Percentiles rank a stretch among this genome's conserved stretches.
Evolutionary conservation across 2,329 filamentous ascomycete genomes (phyloP).

Genomic region (Penicillium brevicompactum): DNA sequence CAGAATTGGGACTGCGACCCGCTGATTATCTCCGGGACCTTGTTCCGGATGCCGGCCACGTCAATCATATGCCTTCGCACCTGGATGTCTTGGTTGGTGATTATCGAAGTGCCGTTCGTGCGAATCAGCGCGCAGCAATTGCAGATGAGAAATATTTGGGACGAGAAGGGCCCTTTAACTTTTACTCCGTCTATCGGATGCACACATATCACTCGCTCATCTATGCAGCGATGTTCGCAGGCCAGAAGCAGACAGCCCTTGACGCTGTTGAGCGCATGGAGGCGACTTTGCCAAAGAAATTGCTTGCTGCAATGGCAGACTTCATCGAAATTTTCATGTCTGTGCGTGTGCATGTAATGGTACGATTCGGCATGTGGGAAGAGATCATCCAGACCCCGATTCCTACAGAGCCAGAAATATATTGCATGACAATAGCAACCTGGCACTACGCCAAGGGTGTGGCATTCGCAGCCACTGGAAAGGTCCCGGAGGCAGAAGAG

Average conservation of each 20-base stretch:
- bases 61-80: conserved; percentile 77
- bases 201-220: conserved; percentile 76
- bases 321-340: conserved; percentile 73
- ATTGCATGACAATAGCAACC: conserved; percentile 70
- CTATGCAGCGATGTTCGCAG: conserved; percentile 78
- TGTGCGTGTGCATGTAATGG: conserved; percentile 68
- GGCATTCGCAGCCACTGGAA: conserved; percentile 62
- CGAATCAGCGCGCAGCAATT: conserved; percentile 66
- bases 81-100: conserved; percentile 73
- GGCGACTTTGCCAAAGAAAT: conserved; percentile 60
- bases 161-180: conserved; percentile 62
- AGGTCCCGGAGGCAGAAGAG: conserved; percentile 56
- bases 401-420: conserved; percentile 62
- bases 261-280: conserved; percentile 64
- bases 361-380: conserved; percentile 74
- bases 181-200: conserved; percentile 75
- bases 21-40: conserved; percentile 66
- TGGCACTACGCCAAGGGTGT: conserved; percentile 69
- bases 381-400: conserved; percentile 62
- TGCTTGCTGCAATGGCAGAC: conserved; percentile 76
- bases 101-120: conserved; percentile 66
- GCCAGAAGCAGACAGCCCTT: conserved; percentile 63
- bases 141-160: conserved; percentile 69
- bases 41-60: conserved; percentile 69
- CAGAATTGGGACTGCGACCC: conserved; percentile 62